These are phyloP conservation scores for Nidularia sp. DNA, from an alignment of 768 basidiomycete genomes.

Conservation along the genomic window DNA sequence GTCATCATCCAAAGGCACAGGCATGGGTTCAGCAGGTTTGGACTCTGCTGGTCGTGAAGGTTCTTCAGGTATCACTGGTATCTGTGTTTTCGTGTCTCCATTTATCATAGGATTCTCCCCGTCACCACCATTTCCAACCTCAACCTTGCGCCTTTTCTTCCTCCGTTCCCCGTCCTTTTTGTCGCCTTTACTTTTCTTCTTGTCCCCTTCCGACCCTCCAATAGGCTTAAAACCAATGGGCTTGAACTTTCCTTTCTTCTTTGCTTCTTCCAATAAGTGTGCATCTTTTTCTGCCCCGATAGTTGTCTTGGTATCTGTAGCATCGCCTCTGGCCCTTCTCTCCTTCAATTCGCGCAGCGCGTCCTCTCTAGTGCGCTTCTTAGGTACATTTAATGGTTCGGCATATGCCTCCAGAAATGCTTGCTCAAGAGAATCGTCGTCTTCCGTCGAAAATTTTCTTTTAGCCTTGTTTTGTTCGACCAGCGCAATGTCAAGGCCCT, in stretches of 20 bases:
- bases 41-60: constrained; percentile 9
- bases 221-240: constrained; percentile 70
- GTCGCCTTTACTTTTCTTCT: constrained; percentile 50
- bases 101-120: constrained; percentile 14
- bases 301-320: constrained; percentile 15
- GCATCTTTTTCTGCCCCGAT: constrained; percentile 24
- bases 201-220: constrained; percentile 31
- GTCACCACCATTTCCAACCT: constrained; percentile 7
- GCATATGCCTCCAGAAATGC: constrained; percentile 51
- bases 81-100: not conserved
- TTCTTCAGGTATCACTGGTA: constrained; percentile 14
- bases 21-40: constrained; percentile 9
- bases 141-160: constrained; percentile 57
- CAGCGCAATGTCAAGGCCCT: constrained; percentile 84
- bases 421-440: constrained; percentile 80
- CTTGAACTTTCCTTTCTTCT: constrained; percentile 48
- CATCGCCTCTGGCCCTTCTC: constrained; percentile 35
- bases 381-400: constrained; percentile 20
- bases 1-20: constrained; percentile 46
- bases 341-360: constrained; percentile 70
- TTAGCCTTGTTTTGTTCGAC: constrained; percentile 82
- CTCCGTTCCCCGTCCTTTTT: constrained; percentile 42
- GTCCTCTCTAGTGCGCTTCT: constrained; percentile 78
- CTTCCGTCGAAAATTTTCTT: constrained; percentile 44
- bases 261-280: constrained; percentile 34